Conservation (phyloP, 345 rosid species). For the Heritiera fomes region DNA sequence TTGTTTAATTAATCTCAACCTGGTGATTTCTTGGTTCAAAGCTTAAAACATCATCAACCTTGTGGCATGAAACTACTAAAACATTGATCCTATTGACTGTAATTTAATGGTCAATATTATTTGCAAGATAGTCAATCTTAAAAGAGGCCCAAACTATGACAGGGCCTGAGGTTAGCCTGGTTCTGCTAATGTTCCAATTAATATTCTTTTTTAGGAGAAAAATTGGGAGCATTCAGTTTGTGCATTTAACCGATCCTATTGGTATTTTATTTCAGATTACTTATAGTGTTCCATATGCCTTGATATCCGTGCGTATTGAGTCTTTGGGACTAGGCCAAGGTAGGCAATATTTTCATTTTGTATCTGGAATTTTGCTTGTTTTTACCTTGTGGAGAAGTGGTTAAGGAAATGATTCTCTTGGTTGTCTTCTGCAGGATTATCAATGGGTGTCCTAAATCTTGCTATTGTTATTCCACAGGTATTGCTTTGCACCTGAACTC, state of each 20-base stretch:
- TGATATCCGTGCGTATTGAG: constrained; percentile 83
- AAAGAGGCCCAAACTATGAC: constrained; percentile 6
- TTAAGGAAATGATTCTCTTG: constrained; percentile 26
- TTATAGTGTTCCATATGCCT: constrained; percentile 92
- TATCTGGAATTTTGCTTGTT: constrained; percentile 12
- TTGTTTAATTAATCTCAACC: constrained; percentile 7
- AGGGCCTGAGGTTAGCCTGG: background rate
- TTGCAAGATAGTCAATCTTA: background rate
- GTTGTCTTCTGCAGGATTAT: constrained; percentile 63
- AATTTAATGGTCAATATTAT: background rate
- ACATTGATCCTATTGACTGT: background rate
- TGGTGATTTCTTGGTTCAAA: constrained; percentile 5
- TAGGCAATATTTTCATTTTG: constrained; percentile 28
- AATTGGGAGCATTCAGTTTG: constrained; percentile 13
- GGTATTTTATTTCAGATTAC: constrained; percentile 64
- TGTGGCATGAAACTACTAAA: background rate
- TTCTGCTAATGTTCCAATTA: background rate
- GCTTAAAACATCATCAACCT: background rate
- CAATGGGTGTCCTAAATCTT: constrained; percentile 92
- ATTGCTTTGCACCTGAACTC: constrained; percentile 11
- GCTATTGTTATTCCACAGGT: constrained; percentile 98
- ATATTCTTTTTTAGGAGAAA: background rate
- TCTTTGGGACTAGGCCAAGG: constrained; percentile 97
- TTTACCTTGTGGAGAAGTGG: constrained; percentile 9
- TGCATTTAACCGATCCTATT: constrained; percentile 27